Conservation (phyloP, 2,329 filamentous ascomycete genomes). For the Bipolaris sorokiniana region DNA sequence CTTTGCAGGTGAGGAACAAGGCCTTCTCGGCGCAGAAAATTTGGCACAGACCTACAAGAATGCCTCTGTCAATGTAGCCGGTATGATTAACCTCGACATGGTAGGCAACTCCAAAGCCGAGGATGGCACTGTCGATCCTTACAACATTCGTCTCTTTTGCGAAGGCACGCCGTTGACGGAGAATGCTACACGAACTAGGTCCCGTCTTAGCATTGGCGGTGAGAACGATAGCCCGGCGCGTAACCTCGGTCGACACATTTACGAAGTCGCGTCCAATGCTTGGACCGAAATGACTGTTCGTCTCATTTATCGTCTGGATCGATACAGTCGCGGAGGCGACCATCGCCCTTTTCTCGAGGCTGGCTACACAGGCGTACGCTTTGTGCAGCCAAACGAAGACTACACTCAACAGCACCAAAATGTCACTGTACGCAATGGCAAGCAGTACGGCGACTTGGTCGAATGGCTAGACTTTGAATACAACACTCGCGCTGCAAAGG, state of each 20-base stretch:
- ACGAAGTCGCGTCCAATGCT: constrained; percentile 58
- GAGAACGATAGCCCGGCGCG: constrained; percentile 61
- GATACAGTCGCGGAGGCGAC: constrained; percentile 62
- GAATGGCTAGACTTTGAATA: constrained; percentile 62
- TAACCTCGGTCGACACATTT: constrained; percentile 60
- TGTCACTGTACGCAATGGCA: constrained; percentile 53
- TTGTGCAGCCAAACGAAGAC: constrained; percentile 62
- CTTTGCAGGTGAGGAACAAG: constrained; percentile 63
- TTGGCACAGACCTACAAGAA: constrained; percentile 59
- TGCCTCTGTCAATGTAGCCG: constrained; percentile 58
- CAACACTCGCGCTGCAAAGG: constrained; percentile 58
- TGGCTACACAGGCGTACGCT: constrained; percentile 59
- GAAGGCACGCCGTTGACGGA: constrained; percentile 56
- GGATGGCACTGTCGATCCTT: constrained; percentile 51
- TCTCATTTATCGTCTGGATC: constrained; percentile 60
- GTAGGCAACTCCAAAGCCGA: constrained; percentile 57
- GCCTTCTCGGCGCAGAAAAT: constrained; percentile 57
- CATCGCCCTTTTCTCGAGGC: constrained; percentile 60
- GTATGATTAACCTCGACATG: constrained; percentile 63
- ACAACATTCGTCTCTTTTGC: constrained; percentile 60
- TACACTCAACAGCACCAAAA: constrained; percentile 64
- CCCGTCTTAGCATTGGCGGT: constrained; percentile 45
- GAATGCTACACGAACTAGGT: constrained; percentile 40
- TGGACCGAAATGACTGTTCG: constrained; percentile 60
- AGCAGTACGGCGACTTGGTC: constrained; percentile 60